Evolutionary conservation across 768 basidiomycete genomes (phyloP).

Genomic region (Asterophora parasitica): DNA sequence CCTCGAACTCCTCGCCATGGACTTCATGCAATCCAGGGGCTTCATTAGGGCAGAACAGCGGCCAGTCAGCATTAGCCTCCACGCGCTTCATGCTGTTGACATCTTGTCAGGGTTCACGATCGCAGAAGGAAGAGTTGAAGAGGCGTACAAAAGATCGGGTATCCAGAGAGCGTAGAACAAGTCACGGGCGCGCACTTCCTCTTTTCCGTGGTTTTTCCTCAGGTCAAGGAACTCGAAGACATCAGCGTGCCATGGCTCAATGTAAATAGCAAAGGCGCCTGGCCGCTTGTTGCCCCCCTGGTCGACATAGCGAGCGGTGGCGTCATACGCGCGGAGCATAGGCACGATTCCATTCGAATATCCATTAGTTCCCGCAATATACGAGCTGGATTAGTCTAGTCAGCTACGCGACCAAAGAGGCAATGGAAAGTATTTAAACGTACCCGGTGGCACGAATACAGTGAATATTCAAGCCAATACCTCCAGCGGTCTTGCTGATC

Average conservation of each 20-base stretch:
- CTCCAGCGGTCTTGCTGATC: constrained; percentile 99
- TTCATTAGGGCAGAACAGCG: constrained; percentile 97
- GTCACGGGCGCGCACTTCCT: constrained; percentile 93
- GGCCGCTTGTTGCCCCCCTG: constrained; percentile 99
- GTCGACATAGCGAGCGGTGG: constrained; percentile 97
- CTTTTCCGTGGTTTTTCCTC: constrained; percentile 98
- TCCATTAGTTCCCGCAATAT: constrained; percentile 98
- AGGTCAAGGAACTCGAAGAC: constrained; percentile 97
- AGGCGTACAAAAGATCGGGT: constrained; percentile 84
- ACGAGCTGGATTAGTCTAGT: constrained; percentile 53
- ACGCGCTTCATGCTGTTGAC: constrained; percentile 88
- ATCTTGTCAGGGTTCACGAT: neutral
- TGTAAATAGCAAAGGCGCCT: constrained; percentile 96
- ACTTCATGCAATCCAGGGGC: constrained; percentile 88
- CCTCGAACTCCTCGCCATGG: constrained; percentile 86
- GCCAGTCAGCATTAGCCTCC: constrained; percentile 85
- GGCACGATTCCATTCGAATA: constrained; percentile 99
- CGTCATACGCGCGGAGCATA: constrained; percentile 97
- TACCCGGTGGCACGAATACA: constrained; percentile 94
- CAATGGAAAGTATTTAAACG: constrained; percentile 18
- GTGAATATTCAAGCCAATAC: constrained; percentile 94
- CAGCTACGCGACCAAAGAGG: constrained; percentile 2
- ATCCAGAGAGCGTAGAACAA: constrained; percentile 99
- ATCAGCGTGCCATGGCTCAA: constrained; percentile 99
- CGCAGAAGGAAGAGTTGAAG: neutral